Conservation (phyloP, 345 rosid genomes). For the Lepidium didymum region DNA sequence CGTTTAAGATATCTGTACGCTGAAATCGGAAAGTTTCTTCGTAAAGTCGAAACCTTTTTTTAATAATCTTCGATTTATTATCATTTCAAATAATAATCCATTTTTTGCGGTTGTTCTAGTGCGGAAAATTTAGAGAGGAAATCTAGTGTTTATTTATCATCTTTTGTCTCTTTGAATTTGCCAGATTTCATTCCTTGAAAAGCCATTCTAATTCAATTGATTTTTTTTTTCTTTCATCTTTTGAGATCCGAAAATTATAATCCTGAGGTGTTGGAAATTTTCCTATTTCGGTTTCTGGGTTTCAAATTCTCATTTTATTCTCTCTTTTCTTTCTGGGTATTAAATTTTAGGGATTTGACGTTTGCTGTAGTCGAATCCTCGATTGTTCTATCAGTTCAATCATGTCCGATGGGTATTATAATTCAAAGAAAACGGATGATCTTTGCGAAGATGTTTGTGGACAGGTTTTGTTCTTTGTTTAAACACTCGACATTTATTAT, state of each 20-base stretch:
- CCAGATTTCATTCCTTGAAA: slow-evolving; percentile 9
- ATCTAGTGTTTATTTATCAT: slow-evolving; percentile 5
- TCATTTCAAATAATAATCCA: background rate
- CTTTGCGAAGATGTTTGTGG: slow-evolving; percentile 73
- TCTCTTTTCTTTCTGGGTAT: background rate
- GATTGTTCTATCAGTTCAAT: slow-evolving; percentile 8
- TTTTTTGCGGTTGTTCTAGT: background rate
- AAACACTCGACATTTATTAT: background rate
- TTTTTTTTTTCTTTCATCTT: background rate
- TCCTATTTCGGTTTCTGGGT: slow-evolving; percentile 3
- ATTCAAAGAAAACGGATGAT: slow-evolving; percentile 89
- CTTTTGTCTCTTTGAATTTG: background rate
- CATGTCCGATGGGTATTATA: slow-evolving; percentile 69
- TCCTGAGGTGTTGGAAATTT: background rate
- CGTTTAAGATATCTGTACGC: slow-evolving; percentile 4
- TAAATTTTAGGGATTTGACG: slow-evolving; percentile 23
- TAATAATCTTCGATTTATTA: background rate
- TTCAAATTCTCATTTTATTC: background rate
- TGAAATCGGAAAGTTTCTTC: slow-evolving; percentile 9
- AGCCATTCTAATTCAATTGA: background rate
- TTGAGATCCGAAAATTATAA: background rate
- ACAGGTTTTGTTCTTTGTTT: slow-evolving; percentile 34
- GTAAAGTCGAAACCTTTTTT: background rate
- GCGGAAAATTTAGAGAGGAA: background rate
- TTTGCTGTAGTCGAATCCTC: slow-evolving; percentile 9